Evolutionary conservation across 768 basidiomycete genomes (phyloP).

Genomic region (Russula earlei): DNA sequence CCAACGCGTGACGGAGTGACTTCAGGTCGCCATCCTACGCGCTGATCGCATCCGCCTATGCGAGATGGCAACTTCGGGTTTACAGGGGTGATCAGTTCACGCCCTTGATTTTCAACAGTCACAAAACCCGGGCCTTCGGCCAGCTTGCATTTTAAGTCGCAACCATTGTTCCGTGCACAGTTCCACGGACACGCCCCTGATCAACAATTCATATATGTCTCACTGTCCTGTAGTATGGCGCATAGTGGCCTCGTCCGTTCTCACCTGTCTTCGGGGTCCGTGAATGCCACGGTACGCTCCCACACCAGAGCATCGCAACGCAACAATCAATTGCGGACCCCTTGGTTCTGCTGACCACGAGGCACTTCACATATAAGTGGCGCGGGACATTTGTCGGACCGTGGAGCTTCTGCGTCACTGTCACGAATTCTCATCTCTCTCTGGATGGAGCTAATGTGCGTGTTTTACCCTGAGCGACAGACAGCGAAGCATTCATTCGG

Average conservation of each 20-base stretch:
- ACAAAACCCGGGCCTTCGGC: neutral
- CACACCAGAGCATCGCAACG: neutral
- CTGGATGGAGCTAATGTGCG: neutral
- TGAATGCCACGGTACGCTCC: neutral
- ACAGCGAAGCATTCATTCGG: neutral
- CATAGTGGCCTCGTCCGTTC: no score
- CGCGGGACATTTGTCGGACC: neutral
- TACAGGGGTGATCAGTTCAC: conserved; percentile 1
- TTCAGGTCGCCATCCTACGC: neutral
- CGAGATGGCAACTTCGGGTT: neutral
- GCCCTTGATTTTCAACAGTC: neutral
- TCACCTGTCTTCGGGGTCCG: neutral
- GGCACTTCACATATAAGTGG: conserved; percentile 8
- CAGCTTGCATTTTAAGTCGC: neutral
- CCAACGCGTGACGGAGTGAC: neutral
- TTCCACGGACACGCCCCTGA: neutral
- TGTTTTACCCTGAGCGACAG: neutral
- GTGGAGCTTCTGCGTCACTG: neutral
- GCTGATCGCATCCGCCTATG: neutral
- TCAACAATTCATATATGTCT: neutral
- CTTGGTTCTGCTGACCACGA: neutral
- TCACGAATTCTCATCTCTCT: neutral
- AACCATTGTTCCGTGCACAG: neutral
- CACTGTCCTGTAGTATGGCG: neutral
- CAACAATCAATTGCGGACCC: neutral